Percentiles rank a stretch among this genome's conserved stretches.
Conservation (phyloP, 306 rosid genomes). For the Quercus agrifolia region DNA sequence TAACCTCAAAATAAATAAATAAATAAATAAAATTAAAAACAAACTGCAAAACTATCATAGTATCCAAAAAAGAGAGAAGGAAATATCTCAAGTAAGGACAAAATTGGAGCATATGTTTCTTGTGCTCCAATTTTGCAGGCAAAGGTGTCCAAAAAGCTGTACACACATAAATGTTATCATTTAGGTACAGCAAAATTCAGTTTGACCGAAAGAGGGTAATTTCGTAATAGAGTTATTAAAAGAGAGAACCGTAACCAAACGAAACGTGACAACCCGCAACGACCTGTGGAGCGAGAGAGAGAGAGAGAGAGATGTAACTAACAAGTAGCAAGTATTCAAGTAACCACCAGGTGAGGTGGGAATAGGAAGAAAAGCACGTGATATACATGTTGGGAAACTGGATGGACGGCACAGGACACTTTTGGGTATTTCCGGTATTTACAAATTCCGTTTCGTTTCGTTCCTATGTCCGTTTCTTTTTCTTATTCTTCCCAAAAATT, state of each 20-base stretch:
- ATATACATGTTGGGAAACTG: background rate
- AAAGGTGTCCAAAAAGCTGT: too few relatives aligned
- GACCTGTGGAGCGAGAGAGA: background rate
- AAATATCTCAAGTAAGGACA: background rate
- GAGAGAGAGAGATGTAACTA: background rate
- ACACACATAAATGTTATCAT: background rate
- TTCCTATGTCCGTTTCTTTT: background rate
- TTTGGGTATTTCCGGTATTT: background rate
- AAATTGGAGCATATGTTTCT: background rate
- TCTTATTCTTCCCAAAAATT: background rate
- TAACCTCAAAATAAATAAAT: too few relatives aligned
- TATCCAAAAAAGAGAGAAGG: too few relatives aligned
- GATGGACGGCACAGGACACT: background rate
- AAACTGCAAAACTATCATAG: too few relatives aligned
- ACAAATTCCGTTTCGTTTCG: background rate
- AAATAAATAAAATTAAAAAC: too few relatives aligned
- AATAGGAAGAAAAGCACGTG: slow-evolving; percentile 22
- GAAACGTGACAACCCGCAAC: background rate
- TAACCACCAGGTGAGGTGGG: too few relatives aligned
- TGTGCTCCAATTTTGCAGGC: background rate
- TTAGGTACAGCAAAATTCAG: background rate
- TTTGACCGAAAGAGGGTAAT: background rate
- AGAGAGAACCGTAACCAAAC: background rate
- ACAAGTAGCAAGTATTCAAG: too few relatives aligned
- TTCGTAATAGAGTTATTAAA: background rate